Conservation (phyloP, 2,329 filamentous ascomycete genomes). For the Pyricularia grisea region DNA sequence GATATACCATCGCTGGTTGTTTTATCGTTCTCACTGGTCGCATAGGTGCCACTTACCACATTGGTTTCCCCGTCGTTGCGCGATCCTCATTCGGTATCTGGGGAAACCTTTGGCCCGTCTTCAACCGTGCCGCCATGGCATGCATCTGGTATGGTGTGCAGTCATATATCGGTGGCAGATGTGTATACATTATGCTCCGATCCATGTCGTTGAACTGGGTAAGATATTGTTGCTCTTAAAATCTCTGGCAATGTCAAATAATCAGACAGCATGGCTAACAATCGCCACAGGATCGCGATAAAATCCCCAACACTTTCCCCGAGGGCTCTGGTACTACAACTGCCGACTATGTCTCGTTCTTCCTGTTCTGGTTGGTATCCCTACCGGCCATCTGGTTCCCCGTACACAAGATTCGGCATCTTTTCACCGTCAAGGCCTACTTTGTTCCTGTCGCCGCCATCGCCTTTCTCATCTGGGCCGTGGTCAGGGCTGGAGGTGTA, state of each 20-base stretch:
- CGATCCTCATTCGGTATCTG: slow-evolving; percentile 80
- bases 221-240: slow-evolving; percentile 14
- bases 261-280: neutral
- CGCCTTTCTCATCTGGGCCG: slow-evolving; percentile 79
- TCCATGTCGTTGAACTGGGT: slow-evolving; percentile 69
- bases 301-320: slow-evolving; percentile 59
- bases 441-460: slow-evolving; percentile 77
- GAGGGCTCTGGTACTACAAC: slow-evolving; percentile 61
- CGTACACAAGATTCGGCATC: slow-evolving; percentile 77
- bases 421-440: slow-evolving; percentile 85
- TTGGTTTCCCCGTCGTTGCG: slow-evolving; percentile 75
- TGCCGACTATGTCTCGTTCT: slow-evolving; percentile 68
- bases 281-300: slow-evolving; percentile 30
- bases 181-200: slow-evolving; percentile 81
- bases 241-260: neutral
- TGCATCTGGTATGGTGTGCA: slow-evolving; percentile 87
- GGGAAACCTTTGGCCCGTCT: slow-evolving; percentile 81
- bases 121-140: slow-evolving; percentile 81
- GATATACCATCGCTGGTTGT: slow-evolving; percentile 65
- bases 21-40: slow-evolving; percentile 74
- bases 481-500: slow-evolving; percentile 71
- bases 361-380: slow-evolving; percentile 76
- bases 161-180: slow-evolving; percentile 74
- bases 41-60: slow-evolving; percentile 80
- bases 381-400: slow-evolving; percentile 84